Conservation (phyloP, 805 yeast species). For the Yamadazyma endophytica region DNA sequence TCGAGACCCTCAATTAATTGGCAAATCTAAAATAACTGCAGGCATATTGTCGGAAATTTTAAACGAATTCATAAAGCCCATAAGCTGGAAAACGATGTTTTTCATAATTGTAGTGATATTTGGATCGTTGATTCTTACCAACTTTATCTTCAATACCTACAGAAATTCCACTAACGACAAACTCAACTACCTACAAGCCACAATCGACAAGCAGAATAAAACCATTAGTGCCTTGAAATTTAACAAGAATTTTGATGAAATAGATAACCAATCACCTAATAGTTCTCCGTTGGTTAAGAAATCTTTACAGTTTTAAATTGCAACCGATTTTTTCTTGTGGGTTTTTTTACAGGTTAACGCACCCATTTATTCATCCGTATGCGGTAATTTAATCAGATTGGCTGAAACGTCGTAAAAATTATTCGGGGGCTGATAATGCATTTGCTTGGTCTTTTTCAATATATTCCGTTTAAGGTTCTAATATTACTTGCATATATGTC, state of each 20-base stretch:
- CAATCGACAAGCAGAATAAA: slow-evolving; percentile 12
- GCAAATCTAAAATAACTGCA: slow-evolving; percentile 70
- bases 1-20: slow-evolving; percentile 64
- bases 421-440: too few relatives aligned
- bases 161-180: slow-evolving; percentile 15
- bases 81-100: slow-evolving; percentile 63
- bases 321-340: neutral
- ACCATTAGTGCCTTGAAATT: slow-evolving; percentile 2
- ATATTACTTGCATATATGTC: too few relatives aligned
- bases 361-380: slow-evolving; percentile 10
- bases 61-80: slow-evolving; percentile 69
- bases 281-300: slow-evolving; percentile 11
- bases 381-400: slow-evolving; percentile 7
- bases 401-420: slow-evolving; percentile 6
- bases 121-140: slow-evolving; percentile 51
- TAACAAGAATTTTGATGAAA: neutral
- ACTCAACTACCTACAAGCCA: slow-evolving; percentile 11
- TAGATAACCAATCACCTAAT: slow-evolving; percentile 4
- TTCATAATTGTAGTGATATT: slow-evolving; percentile 42
- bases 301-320: neutral
- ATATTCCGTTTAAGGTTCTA: too few relatives aligned
- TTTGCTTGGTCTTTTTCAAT: too few relatives aligned
- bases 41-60: slow-evolving; percentile 80
- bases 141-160: slow-evolving; percentile 43
- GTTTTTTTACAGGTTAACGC: too few relatives aligned